phyloP scores from a whole-genome alignment of 257 asterid genomes.

The Oldenlandia corymbosa region DNA sequence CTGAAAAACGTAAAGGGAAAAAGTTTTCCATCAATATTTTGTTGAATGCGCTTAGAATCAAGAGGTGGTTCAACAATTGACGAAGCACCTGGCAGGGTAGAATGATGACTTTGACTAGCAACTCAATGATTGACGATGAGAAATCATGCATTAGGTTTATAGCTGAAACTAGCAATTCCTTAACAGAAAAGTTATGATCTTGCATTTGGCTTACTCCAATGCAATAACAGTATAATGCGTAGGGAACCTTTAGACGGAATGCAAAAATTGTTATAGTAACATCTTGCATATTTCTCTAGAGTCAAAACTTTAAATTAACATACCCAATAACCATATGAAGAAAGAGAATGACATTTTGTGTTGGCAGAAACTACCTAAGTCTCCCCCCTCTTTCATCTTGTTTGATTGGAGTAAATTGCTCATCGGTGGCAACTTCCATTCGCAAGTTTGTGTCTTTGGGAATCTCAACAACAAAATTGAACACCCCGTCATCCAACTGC shows the following conservation, averaged over 20 bases:
- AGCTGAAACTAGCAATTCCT: background rate
- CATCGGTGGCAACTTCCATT: slow-evolving; percentile 97
- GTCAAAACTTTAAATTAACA: no score
- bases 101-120: no score
- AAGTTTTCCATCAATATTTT: no score
- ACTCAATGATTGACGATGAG: no score
- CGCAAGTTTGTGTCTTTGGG: slow-evolving; percentile 93
- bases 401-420: slow-evolving; percentile 76
- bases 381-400: slow-evolving; percentile 94
- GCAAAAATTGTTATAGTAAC: background rate
- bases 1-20: no score
- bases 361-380: slow-evolving; percentile 79
- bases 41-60: no score
- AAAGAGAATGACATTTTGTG: slow-evolving; percentile 19
- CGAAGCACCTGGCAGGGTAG: no score
- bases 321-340: no score
- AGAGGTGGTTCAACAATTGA: no score
- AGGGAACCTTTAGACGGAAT: no score
- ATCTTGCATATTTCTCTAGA: no score
- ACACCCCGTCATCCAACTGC: slow-evolving; percentile 65
- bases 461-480: slow-evolving; percentile 88
- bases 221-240: background rate
- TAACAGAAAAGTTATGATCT: background rate
- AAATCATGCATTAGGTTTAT: background rate
- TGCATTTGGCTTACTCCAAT: background rate